phyloP scores from a whole-genome alignment of 2,329 filamentous ascomycete species.

The Phoma herbarum region DNA sequence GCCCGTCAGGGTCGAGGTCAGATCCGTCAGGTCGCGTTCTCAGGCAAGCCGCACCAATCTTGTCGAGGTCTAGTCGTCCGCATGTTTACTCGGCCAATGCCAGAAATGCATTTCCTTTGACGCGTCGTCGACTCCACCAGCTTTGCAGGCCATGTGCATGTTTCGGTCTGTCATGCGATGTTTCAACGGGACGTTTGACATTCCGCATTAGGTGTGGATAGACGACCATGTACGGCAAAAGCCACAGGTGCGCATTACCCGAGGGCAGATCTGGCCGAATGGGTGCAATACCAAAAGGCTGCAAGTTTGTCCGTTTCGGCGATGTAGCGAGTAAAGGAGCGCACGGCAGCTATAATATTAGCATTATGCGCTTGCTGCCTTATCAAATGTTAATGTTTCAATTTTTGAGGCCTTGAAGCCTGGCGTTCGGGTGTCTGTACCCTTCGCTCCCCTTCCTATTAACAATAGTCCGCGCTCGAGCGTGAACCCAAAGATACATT shows the following conservation, averaged over 20 bases:
- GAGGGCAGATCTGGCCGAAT: conserved; percentile 2
- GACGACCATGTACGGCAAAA: conserved; percentile 11
- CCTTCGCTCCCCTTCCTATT: conserved; percentile 8
- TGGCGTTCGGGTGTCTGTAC: conserved; percentile 8
- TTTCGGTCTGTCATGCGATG: conserved; percentile 18
- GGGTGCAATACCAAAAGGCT: background rate
- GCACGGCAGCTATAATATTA: conserved; percentile 14
- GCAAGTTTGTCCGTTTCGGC: conserved; percentile 4
- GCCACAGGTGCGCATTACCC: conserved; percentile 7
- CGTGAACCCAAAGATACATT: conserved; percentile 25
- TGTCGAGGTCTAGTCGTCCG: conserved; percentile 2
- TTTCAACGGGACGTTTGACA: conserved; percentile 20
- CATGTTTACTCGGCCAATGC: conserved; percentile 8
- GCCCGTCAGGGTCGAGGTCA: conserved; percentile 2
- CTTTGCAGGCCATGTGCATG: conserved; percentile 11
- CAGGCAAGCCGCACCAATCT: conserved; percentile 4
- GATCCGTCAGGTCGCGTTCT: conserved; percentile 3
- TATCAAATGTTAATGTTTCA: conserved; percentile 14
- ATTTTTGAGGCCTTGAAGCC: conserved; percentile 9
- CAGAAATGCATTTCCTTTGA: conserved; percentile 2
- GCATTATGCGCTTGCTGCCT: conserved; percentile 13
- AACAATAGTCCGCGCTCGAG: conserved; percentile 16
- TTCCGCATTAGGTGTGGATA: conserved; percentile 12
- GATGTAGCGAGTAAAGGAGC: conserved; percentile 17
- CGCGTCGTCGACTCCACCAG: conserved; percentile 13